phyloP scores from a whole-genome alignment of 768 basidiomycete genomes.

The Russula emetica region DNA sequence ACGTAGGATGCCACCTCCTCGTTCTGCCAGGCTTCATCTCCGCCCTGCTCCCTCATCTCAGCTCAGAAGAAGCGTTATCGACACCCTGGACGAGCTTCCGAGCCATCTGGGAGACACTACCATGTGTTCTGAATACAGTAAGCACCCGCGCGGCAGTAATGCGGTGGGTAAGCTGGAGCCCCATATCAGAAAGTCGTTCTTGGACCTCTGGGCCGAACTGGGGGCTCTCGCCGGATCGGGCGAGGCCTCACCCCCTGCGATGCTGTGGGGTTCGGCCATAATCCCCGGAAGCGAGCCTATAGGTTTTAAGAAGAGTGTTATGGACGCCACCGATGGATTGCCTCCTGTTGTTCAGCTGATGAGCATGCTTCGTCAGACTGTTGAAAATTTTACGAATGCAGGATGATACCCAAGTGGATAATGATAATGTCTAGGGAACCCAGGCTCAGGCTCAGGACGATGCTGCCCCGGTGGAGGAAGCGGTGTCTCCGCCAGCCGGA shows the following conservation, averaged over 20 bases:
- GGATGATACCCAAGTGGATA: neutral
- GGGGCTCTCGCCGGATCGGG: neutral
- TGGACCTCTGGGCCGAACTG: slow-evolving; percentile 6
- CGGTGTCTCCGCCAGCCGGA: neutral
- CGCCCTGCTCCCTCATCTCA: slow-evolving; percentile 1
- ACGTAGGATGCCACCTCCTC: slow-evolving; percentile 6
- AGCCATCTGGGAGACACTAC: slow-evolving; percentile 7
- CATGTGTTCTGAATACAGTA: slow-evolving; percentile 2
- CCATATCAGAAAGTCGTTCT: neutral
- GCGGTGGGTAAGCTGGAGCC: neutral
- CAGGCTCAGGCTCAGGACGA: neutral
- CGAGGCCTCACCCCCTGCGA: neutral
- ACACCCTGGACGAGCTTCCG: slow-evolving; percentile 8
- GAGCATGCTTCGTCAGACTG: slow-evolving; percentile 12
- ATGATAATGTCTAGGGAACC: neutral
- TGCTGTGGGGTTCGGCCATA: neutral
- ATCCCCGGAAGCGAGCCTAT: neutral
- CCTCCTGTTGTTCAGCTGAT: slow-evolving; percentile 1
- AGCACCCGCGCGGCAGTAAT: neutral
- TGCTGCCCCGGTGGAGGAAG: neutral
- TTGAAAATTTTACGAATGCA: neutral
- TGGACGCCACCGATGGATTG: neutral
- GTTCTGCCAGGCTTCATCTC: slow-evolving; percentile 3
- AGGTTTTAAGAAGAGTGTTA: neutral
- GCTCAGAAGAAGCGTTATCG: neutral